Conservation (phyloP, 192 early-diverging fungal species). For the Neocallimastix lanati region DNA sequence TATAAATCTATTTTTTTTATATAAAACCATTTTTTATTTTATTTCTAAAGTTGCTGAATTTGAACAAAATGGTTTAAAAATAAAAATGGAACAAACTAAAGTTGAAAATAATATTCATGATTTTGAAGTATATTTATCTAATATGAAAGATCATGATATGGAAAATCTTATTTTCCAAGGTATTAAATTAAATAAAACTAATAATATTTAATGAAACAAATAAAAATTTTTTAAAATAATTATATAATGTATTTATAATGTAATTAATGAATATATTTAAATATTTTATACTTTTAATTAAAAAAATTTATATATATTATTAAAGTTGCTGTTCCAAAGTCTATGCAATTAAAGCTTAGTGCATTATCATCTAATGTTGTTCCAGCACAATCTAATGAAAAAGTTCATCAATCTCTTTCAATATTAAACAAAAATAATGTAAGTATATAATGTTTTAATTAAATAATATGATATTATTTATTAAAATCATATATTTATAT, state of each 20-base stretch:
- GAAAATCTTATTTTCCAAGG: background rate
- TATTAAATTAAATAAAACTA: background rate
- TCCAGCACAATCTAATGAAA: background rate
- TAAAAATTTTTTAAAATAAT: no score
- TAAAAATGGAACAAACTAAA: background rate
- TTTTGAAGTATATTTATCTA: background rate
- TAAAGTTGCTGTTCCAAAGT: background rate
- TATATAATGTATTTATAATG: no score
- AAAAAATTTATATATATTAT: no score
- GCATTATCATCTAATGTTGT: background rate
- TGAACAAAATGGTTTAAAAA: background rate
- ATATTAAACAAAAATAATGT: background rate
- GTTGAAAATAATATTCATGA: background rate
- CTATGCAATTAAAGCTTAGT: background rate
- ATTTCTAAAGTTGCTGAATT: background rate
- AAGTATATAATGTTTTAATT: background rate
- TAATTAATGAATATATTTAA: no score
- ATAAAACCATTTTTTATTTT: no score
- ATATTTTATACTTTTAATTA: no score
- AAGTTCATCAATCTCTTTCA: background rate
- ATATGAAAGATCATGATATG: background rate
- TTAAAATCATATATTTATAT: no score
- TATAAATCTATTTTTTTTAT: no score
- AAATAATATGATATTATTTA: no score
- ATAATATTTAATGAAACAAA: no score